Base-by-base conservation (phyloP, 805 yeast genomes). In the Saccharomycopsis sp. region DNA sequence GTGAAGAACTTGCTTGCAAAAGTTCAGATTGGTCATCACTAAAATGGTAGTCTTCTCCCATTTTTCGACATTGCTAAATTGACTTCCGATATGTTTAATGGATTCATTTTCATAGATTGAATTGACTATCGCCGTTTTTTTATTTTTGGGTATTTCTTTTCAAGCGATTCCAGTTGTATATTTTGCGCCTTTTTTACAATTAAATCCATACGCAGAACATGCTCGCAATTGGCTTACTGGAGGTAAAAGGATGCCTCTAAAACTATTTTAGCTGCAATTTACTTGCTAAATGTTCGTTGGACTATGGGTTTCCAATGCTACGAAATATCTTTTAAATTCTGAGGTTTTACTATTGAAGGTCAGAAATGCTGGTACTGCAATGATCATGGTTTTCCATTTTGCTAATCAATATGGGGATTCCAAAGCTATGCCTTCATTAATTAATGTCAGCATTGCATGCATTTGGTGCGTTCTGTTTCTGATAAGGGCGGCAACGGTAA, bases 351-450 rank as follows among this genome's bases (percentile, higher is more conserved):
- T 81, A 19, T 59, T 75, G 53, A 64, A 69, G 45, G 63, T 71
- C 29, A 65, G 80, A 50, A 67, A 69, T 29, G 59, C 72, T 51
- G 79, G 74, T 22, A 71, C 73, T 38, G 67, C 77, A 3, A 47
- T 71, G 21, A 65, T 72, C 50, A 76, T 76, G 81, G 68, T 67
- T 2, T 65, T 75, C 56, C 81, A 76, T 54, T 75, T 71, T 53
- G 71, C 71, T 23, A 74, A 72, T 59, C 81, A 76, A 55, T 76
- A 68, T 52, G 79, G 77, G 53, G 74, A 73, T 59, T 66, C 78
- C 26, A 74, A 72, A 55, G 35, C 35, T 9, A 31, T 31, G 35
- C 14, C 35, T 9, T 31, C 35, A 5, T 20, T 31, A 14, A 17
- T 31, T n/a, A n/a, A n/a, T n/a, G n/a, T n/a, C n/a, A n/a, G n/a